A percentile compares a stretch with the other conserved stretches of the same genome.
Conservation (phyloP, 371 early-diverging fungal genomes). For the Mucor circinelloides region DNA sequence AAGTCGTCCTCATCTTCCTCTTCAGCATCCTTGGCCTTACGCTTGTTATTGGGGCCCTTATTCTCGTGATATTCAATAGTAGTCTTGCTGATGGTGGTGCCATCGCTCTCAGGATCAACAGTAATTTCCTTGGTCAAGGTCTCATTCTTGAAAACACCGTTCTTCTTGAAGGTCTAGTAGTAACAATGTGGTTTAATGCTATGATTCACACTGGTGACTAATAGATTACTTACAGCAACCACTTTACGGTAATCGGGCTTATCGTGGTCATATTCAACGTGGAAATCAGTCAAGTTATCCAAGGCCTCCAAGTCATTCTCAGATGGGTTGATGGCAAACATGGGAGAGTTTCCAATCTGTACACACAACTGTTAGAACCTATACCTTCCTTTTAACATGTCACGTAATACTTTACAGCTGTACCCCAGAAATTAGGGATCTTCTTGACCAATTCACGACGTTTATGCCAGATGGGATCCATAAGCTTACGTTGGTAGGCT, state of each 20-base stretch:
- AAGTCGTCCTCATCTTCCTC: conserved; percentile 32
- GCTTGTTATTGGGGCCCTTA: conserved; percentile 48
- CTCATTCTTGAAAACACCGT: conserved; percentile 58
- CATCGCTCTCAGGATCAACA: conserved; percentile 46
- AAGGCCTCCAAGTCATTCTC: conserved; percentile 48
- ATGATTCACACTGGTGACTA: not conserved
- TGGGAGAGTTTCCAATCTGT: conserved; percentile 43
- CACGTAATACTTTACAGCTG: conserved; percentile 32
- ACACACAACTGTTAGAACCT: not conserved
- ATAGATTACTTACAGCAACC: conserved; percentile 42
- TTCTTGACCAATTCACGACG: conserved; percentile 59
- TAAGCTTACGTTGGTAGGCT: conserved; percentile 48
- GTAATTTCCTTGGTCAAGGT: conserved; percentile 54
- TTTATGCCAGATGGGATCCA: conserved; percentile 58
- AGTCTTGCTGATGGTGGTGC: conserved; percentile 33
- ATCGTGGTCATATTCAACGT: conserved; percentile 55
- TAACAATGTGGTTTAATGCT: not conserved
- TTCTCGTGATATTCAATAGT: conserved; percentile 57
- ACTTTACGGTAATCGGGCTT: conserved; percentile 54
- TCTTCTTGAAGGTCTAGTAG: conserved; percentile 55
- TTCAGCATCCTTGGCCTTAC: conserved; percentile 35
- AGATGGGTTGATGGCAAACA: conserved; percentile 16
- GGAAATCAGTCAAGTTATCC: conserved; percentile 57
- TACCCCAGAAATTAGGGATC: conserved; percentile 61
- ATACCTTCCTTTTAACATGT: not conserved